phyloP scores from a whole-genome alignment of 164 flowering plant genomes.

The Aristolochia californica region DNA sequence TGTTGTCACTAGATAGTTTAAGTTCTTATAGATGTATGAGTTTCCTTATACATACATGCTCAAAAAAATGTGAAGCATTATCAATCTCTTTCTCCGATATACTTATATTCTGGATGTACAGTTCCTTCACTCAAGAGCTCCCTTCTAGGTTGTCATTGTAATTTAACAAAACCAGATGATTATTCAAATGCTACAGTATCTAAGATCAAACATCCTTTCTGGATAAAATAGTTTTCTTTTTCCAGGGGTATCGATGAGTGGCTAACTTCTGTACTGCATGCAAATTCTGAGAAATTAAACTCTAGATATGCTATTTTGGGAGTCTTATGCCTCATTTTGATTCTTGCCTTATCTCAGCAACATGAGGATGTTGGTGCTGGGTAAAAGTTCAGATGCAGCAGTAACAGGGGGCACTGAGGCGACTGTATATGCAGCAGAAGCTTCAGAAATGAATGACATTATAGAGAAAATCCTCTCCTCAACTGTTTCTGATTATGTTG shows the following conservation, averaged over 20 bases:
- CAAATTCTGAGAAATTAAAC: neutral
- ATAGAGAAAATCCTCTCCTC: slow-evolving; percentile 79
- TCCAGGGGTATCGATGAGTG: neutral
- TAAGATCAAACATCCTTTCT: neutral
- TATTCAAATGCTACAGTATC: neutral
- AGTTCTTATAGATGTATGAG: neutral
- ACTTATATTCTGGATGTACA: too few relatives aligned
- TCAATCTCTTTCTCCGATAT: too few relatives aligned
- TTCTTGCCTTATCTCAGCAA: slow-evolving; percentile 1
- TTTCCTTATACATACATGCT: too few relatives aligned
- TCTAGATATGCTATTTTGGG: neutral
- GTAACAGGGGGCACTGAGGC: slow-evolving; percentile 81
- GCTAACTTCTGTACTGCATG: neutral
- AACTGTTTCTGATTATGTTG: slow-evolving; percentile 68
- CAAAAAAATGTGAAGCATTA: too few relatives aligned
- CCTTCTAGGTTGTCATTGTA: too few relatives aligned
- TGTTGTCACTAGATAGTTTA: neutral
- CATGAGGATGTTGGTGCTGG: slow-evolving; percentile 27
- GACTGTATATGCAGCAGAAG: slow-evolving; percentile 87
- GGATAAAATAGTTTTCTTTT: neutral
- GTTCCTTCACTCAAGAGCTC: too few relatives aligned
- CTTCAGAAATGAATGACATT: slow-evolving; percentile 78
- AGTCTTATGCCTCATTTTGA: neutral
- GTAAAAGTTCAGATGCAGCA: slow-evolving; percentile 92
- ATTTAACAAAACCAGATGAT: neutral